Evolutionary conservation across 106 monocot genomes (phyloP).

Genomic region (Apostasia ramifera): DNA sequence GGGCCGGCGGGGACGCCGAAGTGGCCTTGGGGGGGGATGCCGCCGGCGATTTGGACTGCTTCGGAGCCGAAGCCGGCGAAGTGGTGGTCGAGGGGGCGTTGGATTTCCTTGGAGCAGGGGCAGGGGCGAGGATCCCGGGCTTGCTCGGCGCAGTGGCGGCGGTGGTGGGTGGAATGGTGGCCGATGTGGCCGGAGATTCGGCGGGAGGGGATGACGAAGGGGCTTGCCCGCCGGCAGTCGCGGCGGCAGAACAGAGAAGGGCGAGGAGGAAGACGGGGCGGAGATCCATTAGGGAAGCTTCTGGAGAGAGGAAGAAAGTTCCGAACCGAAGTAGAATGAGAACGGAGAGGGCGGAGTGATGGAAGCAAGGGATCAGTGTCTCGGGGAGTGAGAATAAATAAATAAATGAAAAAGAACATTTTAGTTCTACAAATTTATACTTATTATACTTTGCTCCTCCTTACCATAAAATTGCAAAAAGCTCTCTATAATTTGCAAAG

Average conservation of each 20-base stretch:
- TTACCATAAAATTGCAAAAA: no score
- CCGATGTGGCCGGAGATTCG: not conserved
- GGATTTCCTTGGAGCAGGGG: not conserved
- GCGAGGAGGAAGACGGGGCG: slow-evolving; percentile 1
- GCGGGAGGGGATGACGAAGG: slow-evolving; percentile 7
- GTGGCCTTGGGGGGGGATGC: not conserved
- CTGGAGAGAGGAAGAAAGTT: not conserved
- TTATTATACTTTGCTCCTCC: no score
- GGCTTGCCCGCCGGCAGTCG: not conserved
- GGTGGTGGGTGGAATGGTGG: not conserved
- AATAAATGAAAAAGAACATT: not conserved
- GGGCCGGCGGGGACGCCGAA: not conserved
- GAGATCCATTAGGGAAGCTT: slow-evolving; percentile 6
- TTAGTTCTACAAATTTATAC: no score
- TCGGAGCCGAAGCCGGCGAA: not conserved
- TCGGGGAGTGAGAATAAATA: not conserved
- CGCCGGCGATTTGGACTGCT: not conserved
- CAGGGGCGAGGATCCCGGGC: not conserved
- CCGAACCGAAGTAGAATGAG: not conserved
- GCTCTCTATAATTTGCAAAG: no score
- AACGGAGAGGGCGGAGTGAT: not conserved
- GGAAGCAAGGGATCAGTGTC: no score
- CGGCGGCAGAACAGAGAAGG: not conserved
- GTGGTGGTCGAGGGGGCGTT: not conserved
- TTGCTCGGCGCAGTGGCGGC: not conserved